Evolutionary conservation across 192 early-diverging fungal species (phyloP).

Genomic region (Umbelopsis vinacea): DNA sequence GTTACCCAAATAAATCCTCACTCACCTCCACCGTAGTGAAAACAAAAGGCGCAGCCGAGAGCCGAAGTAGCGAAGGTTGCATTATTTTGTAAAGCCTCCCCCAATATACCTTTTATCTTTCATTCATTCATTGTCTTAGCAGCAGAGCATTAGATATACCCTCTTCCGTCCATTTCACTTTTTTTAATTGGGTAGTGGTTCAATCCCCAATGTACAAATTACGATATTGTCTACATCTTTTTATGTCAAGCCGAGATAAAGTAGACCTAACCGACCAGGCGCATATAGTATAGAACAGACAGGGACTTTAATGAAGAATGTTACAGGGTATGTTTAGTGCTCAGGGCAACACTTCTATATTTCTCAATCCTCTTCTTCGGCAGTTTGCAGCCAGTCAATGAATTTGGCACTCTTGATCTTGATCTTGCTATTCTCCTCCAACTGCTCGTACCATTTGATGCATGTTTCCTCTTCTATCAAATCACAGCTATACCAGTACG

Average conservation of each 20-base stretch:
- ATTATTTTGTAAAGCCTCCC: background rate
- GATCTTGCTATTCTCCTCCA: constrained; percentile 56
- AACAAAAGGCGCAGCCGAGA: background rate
- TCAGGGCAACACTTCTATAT: background rate
- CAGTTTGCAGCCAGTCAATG: constrained; percentile 79
- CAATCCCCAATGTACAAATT: background rate
- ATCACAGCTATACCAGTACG: constrained; percentile 74
- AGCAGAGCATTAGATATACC: background rate
- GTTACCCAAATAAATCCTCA: background rate
- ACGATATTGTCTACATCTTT: background rate
- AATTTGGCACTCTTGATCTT: constrained; percentile 70
- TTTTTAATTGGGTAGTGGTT: background rate
- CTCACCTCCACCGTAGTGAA: background rate
- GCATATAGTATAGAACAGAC: background rate
- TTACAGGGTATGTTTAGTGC: constrained; percentile 10
- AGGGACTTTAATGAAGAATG: background rate
- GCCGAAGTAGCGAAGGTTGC: background rate
- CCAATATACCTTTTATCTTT: too few species aligned
- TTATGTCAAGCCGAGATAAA: too few species aligned
- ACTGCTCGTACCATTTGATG: constrained; percentile 63
- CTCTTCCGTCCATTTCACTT: background rate
- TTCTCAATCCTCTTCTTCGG: constrained; percentile 75
- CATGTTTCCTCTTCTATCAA: constrained; percentile 83
- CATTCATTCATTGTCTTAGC: background rate
- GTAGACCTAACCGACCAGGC: too few species aligned